Conservation (phyloP, 495 filamentous ascomycete genomes). For the Corynascus novoguineensis region DNA sequence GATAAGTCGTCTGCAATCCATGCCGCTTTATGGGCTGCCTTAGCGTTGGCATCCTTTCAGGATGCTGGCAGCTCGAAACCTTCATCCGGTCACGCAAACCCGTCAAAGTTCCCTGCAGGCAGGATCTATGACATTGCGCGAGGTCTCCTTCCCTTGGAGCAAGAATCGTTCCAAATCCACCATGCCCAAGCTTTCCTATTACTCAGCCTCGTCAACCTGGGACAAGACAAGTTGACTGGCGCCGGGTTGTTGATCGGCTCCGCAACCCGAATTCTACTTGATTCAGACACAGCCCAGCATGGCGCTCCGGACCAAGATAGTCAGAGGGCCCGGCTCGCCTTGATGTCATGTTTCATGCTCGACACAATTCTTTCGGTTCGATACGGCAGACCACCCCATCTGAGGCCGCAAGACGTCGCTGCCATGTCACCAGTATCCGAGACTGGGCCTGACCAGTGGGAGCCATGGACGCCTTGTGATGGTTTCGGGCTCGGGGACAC, state of each 20-base stretch:
- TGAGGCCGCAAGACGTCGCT: constrained; percentile 45
- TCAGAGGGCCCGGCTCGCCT: constrained; percentile 44
- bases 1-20: constrained; percentile 50
- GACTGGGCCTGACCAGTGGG: constrained; percentile 68
- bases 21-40: constrained; percentile 58
- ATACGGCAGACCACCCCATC: constrained; percentile 47
- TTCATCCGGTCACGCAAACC: neutral
- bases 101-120: constrained; percentile 19
- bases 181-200: constrained; percentile 63
- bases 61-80: constrained; percentile 37
- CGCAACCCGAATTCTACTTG: constrained; percentile 53
- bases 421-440: constrained; percentile 48
- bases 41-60: constrained; percentile 50
- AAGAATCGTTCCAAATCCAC: constrained; percentile 51
- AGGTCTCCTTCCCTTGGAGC: constrained; percentile 53
- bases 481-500: constrained; percentile 31
- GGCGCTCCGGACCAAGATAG: constrained; percentile 30
- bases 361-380: constrained; percentile 60
- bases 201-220: constrained; percentile 55
- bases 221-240: constrained; percentile 46
- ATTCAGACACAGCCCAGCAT: constrained; percentile 36
- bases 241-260: constrained; percentile 60
- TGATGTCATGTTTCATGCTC: constrained; percentile 59
- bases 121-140: constrained; percentile 56
- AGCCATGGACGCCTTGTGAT: constrained; percentile 57